Base-by-base conservation (phyloP, 2,329 filamentous ascomycete genomes). In the Ceratocystis eucalypticola region DNA sequence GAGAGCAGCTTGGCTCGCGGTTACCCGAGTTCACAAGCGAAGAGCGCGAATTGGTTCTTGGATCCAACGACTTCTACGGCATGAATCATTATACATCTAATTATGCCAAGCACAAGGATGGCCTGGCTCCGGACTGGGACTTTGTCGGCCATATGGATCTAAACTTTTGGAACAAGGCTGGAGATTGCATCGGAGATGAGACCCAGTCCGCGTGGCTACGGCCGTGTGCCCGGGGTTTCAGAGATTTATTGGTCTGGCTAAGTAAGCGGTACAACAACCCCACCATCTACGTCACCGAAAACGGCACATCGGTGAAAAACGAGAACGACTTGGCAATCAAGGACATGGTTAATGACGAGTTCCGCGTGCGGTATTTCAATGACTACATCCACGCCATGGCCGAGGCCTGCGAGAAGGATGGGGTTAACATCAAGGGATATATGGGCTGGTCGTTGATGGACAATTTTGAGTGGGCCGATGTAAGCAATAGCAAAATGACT, bases 1-100 rank as follows among this genome's bases (percentile, higher is more conserved):
- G 83, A 67, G 84, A 84, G 74, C 90, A 95, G 78, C 84, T 95
- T 20, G 89, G 90, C 66, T 80, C 87, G 73, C 84, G 89, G 15
- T 81, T 95, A 61, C 91, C 91, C 4, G 78, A 80, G 57, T 94
- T 89, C 75, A 91, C 88, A 0, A 75, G 81, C 0, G 88, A 89
- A 70, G 89, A 96, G 73, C 75, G 79, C 28, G 83, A 83, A 1
- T 79, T 94, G n/a, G 85, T 96, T 59, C 81, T 87, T 72, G 89
- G 88, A n/a, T 90, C 87, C 73, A 94, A 94, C 75, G 91, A 95
- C 79, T 95, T 95, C 77, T 95, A 95, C 76, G 91, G 89, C 75
- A 93, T 93, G 89, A 95, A 96, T 80, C 88, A 91, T 80, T 96
- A 96, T 80, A 92, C 89, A 63, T 88, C 89, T 73, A 89, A 94